Evolutionary conservation across 495 filamentous ascomycete genomes (phyloP), one percentile per base, ranked within the genome.

Genomic region (Beverwykella pulmonaria): DNA sequence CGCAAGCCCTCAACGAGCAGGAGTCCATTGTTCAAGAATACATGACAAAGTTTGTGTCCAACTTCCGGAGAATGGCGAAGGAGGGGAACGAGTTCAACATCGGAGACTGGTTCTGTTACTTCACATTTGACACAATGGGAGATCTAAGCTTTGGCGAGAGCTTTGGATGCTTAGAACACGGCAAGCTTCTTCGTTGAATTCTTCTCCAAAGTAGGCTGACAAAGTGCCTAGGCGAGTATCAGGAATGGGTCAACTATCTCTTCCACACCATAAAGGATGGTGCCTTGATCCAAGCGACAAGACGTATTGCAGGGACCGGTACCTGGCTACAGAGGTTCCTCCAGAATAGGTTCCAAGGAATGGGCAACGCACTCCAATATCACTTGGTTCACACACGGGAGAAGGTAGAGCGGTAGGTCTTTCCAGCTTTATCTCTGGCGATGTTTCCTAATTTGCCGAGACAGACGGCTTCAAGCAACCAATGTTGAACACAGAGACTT

Each of bases 241-340:
- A 64, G 25, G 61, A 64, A 57, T 64, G 61, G 61, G 61, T 64
- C n/a, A 48, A 23, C 25, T 56, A 48, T 48, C 53, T 64, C 5
- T 64, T 64, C 61, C 61, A 64, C 23, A 64, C 61, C 12, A 57
- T 64, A 15, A 64, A 64, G 34, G 61, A 64, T 25, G 61, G 61
- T 32, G 50, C 50, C 5, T n/a, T 64, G 22, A 64, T 56, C 12
- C 61, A 64, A 32, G 61, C n/a, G 1, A 63, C 61, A 17, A 5
- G 62, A 30, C 53, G 62, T 19, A 65, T 65, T 19, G 62, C 62
- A 3, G 62, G 62, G 10, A 65, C 54, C n/a, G 62, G 62, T 1
- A 65, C 62, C 0, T 65, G 62, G 62, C 26, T 65, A 19, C 62
- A 65, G 30, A 52, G 26, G n/a, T 65, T 65, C 25, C 41, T 65